A percentile compares a stretch with the other conserved stretches of the same genome.
Evolutionary conservation across 805 yeast genomes (phyloP).

Genomic region (Spathaspora arborariae): DNA sequence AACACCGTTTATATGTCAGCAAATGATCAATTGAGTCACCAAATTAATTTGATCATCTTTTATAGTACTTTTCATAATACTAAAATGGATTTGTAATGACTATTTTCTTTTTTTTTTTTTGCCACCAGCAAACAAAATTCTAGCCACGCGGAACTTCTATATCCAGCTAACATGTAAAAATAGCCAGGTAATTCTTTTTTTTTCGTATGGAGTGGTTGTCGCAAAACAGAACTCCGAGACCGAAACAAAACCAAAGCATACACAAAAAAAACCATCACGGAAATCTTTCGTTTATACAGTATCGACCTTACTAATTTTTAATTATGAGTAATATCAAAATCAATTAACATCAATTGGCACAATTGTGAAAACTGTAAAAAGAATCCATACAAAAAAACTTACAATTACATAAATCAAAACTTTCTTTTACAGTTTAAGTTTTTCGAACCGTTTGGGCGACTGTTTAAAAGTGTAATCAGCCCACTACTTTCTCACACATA

Average conservation of each 20-base stretch:
- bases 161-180: neutral
- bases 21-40: neutral
- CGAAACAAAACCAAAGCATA: neutral
- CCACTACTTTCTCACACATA: neutral
- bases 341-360: neutral
- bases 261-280: neutral
- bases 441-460: neutral
- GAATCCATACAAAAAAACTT: neutral
- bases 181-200: neutral
- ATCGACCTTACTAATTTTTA: neutral
- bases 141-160: neutral
- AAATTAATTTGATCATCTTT: neutral
- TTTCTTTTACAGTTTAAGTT: too few relatives aligned
- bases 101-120: neutral
- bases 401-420: neutral
- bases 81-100: neutral
- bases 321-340: neutral
- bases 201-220: neutral
- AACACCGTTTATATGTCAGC: neutral
- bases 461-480: neutral
- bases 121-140: constrained; percentile 3
- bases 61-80: neutral
- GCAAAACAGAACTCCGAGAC: constrained; percentile 6
- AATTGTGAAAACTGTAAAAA: too few relatives aligned
- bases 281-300: neutral